Evolutionary conservation across 2,329 filamentous ascomycete genomes (phyloP).

Genomic region (Nectriaceae sp.): DNA sequence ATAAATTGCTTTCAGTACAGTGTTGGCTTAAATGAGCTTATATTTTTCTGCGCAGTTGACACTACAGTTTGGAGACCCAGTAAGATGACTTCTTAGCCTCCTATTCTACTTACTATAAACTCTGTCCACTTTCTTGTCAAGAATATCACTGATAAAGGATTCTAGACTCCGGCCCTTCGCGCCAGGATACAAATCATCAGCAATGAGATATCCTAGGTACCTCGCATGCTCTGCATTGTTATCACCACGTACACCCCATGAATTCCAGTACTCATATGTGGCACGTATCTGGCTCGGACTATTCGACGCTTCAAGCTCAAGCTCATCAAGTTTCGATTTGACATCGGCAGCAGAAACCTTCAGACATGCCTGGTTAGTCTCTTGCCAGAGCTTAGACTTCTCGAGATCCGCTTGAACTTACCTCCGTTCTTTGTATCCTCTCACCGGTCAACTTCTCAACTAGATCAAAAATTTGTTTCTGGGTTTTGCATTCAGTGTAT

Average conservation of each 20-base stretch:
- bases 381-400: not conserved
- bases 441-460: conserved; percentile 52
- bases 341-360: conserved; percentile 39
- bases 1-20: too few species aligned
- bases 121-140: not conserved
- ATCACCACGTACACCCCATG: conserved; percentile 45
- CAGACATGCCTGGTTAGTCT: not conserved
- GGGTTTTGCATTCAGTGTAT: conserved; percentile 46
- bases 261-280: too few species aligned
- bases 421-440: conserved; percentile 30
- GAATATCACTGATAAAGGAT: conserved; percentile 1
- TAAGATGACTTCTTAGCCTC: too few species aligned
- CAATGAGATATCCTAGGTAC: conserved; percentile 56
- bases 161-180: not conserved
- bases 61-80: too few species aligned
- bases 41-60: too few species aligned
- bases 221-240: conserved; percentile 54
- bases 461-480: conserved; percentile 47
- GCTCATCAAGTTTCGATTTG: not conserved
- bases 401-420: not conserved
- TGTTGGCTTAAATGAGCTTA: too few species aligned
- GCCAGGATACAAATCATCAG: conserved; percentile 56
- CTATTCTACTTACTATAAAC: too few species aligned
- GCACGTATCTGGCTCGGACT: too few species aligned
- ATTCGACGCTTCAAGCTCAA: not conserved